Evolutionary conservation across 768 basidiomycete species (phyloP).

Genomic region (Serendipita sp.): DNA sequence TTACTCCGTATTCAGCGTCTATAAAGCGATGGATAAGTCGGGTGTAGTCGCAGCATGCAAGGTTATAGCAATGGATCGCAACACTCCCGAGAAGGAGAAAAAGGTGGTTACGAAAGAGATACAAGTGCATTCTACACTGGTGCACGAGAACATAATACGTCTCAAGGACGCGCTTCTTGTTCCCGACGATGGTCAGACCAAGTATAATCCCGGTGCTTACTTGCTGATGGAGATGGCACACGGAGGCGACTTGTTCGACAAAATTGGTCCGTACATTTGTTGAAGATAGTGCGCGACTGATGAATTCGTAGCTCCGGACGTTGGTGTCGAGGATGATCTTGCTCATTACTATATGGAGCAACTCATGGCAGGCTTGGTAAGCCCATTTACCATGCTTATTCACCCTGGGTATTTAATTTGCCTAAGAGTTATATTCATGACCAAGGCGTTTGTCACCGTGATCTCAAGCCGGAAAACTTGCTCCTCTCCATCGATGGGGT

Average conservation of each 20-base stretch:
- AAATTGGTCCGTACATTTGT: slow-evolving; percentile 56
- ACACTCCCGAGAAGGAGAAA: slow-evolving; percentile 51
- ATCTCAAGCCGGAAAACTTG: slow-evolving; percentile 93
- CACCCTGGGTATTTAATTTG: background rate
- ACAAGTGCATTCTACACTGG: slow-evolving; percentile 66
- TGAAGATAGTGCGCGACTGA: background rate
- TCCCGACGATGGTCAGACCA: slow-evolving; percentile 20
- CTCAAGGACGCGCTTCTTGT: slow-evolving; percentile 68
- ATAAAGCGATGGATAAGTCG: slow-evolving; percentile 55
- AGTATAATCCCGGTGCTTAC: slow-evolving; percentile 69
- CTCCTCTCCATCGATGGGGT: slow-evolving; percentile 69
- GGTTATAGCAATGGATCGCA: slow-evolving; percentile 45
- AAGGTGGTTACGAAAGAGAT: slow-evolving; percentile 87
- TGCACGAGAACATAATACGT: slow-evolving; percentile 66
- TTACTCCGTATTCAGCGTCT: slow-evolving; percentile 41
- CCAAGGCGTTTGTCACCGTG: slow-evolving; percentile 89
- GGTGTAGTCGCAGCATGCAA: slow-evolving; percentile 79
- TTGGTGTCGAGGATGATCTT: slow-evolving; percentile 71
- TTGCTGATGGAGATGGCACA: slow-evolving; percentile 86
- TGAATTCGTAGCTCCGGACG: slow-evolving; percentile 55
- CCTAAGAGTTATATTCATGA: slow-evolving; percentile 64
- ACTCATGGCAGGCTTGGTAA: slow-evolving; percentile 65
- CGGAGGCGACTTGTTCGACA: slow-evolving; percentile 95
- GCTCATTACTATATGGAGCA: slow-evolving; percentile 87
- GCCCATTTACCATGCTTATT: slow-evolving; percentile 15